Base-by-base conservation (phyloP, 192 early-diverging fungal genomes). In the Geranomyces variabilis region DNA sequence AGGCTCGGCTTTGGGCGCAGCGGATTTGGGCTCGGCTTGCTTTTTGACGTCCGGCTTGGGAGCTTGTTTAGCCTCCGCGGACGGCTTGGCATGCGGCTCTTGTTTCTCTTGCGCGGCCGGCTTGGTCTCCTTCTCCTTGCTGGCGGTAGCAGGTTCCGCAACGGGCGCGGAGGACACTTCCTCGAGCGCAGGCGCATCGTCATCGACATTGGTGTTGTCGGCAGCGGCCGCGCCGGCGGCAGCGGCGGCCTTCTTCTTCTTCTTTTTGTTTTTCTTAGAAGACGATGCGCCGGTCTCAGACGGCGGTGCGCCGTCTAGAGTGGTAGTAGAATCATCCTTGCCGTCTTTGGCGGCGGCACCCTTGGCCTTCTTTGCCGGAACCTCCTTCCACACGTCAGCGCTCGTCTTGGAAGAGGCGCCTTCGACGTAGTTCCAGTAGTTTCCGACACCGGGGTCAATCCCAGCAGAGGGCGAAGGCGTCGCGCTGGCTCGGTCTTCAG, bases 241-340 rank as follows among this genome's bases (percentile, higher is more conserved):
- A 63, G 74, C 60, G 34, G 69, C 17, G 45, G 45, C 59, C 33
- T 70, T 43, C 33, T 53, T 29, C 66, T 57, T 70, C 58, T 57
- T 57, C 33, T 59, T 57, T 17, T 24, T 69, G 60, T 77, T 77
- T 58, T 78, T 81, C 73, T 66, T 48, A 2, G 64, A 69, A 24
- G 45, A 62, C 69, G 76, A 75, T 62, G 70, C 72, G 15, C 60
- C 75, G 0, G 59, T 61, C 29, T 65, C 74, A 45, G 60, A 51
- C 24, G 67, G 28, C 70, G 70, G 67, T 43, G 41, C 64, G 21
- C 69, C 76, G 26, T 71, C 69, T 17, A 65, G 48, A 41, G 69
- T 17, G 13, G 31, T 2, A 7, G 30, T 7, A 6, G 5, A 4
- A n/a, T 31, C 21, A 6, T 60, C 58, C 8, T 60, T 33, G 6